Conservation (phyloP, 148 eudicot genomes). For the Nyssa sinensis region DNA sequence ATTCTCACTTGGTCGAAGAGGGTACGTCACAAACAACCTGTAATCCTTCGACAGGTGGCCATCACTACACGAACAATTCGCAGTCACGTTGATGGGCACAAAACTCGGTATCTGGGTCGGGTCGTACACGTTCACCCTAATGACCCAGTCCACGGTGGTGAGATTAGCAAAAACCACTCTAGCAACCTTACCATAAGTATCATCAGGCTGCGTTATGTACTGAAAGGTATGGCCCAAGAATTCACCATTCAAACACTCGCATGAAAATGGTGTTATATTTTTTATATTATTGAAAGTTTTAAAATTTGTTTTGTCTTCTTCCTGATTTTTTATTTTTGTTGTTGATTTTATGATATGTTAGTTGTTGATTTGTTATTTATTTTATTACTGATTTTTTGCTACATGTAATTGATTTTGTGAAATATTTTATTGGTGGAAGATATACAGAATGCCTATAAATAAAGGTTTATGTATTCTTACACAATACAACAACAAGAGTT, state of each 20-base stretch:
- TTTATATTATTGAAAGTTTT: too few relatives aligned
- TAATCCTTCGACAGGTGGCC: slow-evolving; percentile 31
- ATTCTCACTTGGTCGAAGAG: slow-evolving; percentile 48
- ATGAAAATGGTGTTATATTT: too few relatives aligned
- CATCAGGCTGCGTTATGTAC: slow-evolving; percentile 39
- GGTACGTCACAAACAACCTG: slow-evolving; percentile 65
- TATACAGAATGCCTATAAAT: too few relatives aligned
- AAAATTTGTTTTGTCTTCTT: too few relatives aligned
- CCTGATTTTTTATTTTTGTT: too few relatives aligned
- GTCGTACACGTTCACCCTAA: slow-evolving; percentile 36
- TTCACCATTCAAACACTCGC: slow-evolving; percentile 61
- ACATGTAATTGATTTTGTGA: too few relatives aligned
- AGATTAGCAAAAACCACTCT: slow-evolving; percentile 49
- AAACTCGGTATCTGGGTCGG: slow-evolving; percentile 35
- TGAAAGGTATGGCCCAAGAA: slow-evolving; percentile 62
- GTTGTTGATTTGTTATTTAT: too few relatives aligned
- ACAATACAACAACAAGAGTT: too few relatives aligned
- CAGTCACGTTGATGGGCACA: slow-evolving; percentile 48
- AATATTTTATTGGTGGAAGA: too few relatives aligned
- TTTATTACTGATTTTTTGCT: too few relatives aligned
- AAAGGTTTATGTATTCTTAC: too few relatives aligned
- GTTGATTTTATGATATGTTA: too few relatives aligned
- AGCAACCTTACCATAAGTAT: slow-evolving; percentile 59
- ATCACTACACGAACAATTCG: slow-evolving; percentile 66
- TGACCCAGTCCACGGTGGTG: slow-evolving; percentile 47